phyloP scores from a whole-genome alignment of 139 green algal genomes.

The Volvox reticuliferus region DNA sequence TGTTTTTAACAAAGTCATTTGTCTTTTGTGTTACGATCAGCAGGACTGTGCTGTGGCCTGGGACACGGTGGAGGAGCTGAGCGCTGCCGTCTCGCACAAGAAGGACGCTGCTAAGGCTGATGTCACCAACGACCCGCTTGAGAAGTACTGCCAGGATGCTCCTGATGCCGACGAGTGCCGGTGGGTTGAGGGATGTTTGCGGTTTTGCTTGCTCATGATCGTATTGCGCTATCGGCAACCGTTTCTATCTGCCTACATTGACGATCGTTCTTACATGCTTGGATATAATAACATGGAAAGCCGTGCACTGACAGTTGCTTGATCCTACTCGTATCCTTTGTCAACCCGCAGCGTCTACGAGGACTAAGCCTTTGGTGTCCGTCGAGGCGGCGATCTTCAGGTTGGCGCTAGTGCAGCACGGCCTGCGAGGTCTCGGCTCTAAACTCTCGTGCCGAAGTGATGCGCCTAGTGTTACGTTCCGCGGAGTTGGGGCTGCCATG shows the following conservation, averaged over 20 bases:
- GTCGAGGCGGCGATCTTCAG: background rate
- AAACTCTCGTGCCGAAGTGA: background rate
- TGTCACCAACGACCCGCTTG: conserved; percentile 25
- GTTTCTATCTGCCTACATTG: no score
- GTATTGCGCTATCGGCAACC: background rate
- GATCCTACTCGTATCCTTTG: background rate
- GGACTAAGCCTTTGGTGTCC: conserved; percentile 2
- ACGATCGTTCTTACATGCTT: background rate
- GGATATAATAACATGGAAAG: background rate
- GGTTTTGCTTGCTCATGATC: background rate
- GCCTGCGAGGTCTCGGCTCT: background rate
- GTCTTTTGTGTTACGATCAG: background rate
- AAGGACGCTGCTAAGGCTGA: conserved; percentile 42
- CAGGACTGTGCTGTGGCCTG: conserved; percentile 57
- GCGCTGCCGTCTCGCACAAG: conserved; percentile 51
- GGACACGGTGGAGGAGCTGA: conserved; percentile 58
- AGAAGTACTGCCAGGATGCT: conserved; percentile 57
- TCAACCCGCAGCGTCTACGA: conserved; percentile 15
- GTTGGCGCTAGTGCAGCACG: conserved; percentile 28
- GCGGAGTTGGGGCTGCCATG: background rate
- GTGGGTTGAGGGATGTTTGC: background rate
- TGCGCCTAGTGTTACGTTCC: background rate
- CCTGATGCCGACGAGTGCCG: conserved; percentile 60
- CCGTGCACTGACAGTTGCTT: background rate
- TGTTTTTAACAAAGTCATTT: background rate